Evolutionary conservation across 1,139 yeast species (phyloP).

Genomic region (Pichia sp.): DNA sequence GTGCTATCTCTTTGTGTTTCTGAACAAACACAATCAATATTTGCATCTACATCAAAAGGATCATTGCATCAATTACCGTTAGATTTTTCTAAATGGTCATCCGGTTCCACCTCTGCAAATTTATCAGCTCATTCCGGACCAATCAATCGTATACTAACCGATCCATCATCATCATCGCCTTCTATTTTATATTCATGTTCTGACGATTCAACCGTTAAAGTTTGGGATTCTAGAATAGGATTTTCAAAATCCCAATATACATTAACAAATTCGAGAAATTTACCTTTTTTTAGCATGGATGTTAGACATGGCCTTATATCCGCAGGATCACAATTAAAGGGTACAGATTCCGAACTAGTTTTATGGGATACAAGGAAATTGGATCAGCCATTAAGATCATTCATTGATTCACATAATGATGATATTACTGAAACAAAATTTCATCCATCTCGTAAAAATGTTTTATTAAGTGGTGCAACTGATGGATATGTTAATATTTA

Average conservation of each 20-base stretch:
- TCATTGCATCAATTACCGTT: slow-evolving; percentile 36
- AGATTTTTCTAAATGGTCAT: slow-evolving; percentile 18
- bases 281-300: slow-evolving; percentile 32
- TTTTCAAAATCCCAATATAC: slow-evolving; percentile 28
- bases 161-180: slow-evolving; percentile 17
- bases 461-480: slow-evolving; percentile 82
- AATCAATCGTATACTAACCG: slow-evolving; percentile 21
- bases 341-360: slow-evolving; percentile 75
- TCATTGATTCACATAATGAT: slow-evolving; percentile 87
- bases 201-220: slow-evolving; percentile 51
- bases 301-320: slow-evolving; percentile 43
- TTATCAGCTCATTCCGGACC: slow-evolving; percentile 24
- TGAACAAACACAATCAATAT: slow-evolving; percentile 34
- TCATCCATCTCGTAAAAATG: slow-evolving; percentile 59
- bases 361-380: slow-evolving; percentile 62
- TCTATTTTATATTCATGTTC: slow-evolving; percentile 34
- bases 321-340: slow-evolving; percentile 79
- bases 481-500: slow-evolving; percentile 89
- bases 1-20: slow-evolving; percentile 39
- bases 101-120: too few species aligned
- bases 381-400: slow-evolving; percentile 41
- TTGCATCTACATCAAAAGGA: slow-evolving; percentile 44
- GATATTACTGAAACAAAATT: slow-evolving; percentile 79
- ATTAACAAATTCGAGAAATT: slow-evolving; percentile 31
- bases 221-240: slow-evolving; percentile 55